Conservation (phyloP, 2,329 filamentous ascomycete species). For the Exserohilum turcica region DNA sequence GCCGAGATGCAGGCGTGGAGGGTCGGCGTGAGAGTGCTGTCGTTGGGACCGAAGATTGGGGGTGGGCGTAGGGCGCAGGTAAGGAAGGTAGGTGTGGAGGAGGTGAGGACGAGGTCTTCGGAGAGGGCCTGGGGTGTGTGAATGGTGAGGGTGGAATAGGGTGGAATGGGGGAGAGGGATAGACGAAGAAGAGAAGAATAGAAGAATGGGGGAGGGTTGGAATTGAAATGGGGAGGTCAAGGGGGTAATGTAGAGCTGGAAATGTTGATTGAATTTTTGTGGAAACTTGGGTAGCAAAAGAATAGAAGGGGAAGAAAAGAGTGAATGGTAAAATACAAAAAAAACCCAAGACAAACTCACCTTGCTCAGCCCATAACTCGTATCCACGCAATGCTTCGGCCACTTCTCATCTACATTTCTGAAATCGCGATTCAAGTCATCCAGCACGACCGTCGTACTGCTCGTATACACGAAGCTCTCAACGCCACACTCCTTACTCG, state of each 20-base stretch:
- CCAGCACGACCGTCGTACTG: conserved; percentile 83
- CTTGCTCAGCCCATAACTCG: conserved; percentile 91
- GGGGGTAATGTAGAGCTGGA: too few species aligned
- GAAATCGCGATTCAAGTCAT: conserved; percentile 74
- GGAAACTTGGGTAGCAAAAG: too few species aligned
- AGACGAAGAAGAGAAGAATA: neutral
- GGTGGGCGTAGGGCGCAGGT: conserved; percentile 84
- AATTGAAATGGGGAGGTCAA: too few species aligned
- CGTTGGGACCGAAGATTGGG: conserved; percentile 89
- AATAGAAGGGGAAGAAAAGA: neutral
- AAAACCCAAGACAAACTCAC: conserved; percentile 48
- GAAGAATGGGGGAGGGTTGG: neutral
- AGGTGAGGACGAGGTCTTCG: conserved; percentile 77
- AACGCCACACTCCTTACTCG: conserved; percentile 70
- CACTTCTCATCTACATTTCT: conserved; percentile 84
- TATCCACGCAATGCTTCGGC: conserved; percentile 72
- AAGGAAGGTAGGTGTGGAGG: conserved; percentile 70
- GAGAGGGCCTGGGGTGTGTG: conserved; percentile 71
- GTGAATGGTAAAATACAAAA: neutral
- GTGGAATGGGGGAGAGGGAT: neutral
- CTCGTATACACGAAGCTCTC: conserved; percentile 89
- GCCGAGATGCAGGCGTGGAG: conserved; percentile 73
- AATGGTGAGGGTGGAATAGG: neutral
- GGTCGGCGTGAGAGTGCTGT: conserved; percentile 74
- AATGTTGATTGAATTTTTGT: too few species aligned